Conservation (phyloP, 441 rosid genomes). For the Pelargonium fulgidum region DNA sequence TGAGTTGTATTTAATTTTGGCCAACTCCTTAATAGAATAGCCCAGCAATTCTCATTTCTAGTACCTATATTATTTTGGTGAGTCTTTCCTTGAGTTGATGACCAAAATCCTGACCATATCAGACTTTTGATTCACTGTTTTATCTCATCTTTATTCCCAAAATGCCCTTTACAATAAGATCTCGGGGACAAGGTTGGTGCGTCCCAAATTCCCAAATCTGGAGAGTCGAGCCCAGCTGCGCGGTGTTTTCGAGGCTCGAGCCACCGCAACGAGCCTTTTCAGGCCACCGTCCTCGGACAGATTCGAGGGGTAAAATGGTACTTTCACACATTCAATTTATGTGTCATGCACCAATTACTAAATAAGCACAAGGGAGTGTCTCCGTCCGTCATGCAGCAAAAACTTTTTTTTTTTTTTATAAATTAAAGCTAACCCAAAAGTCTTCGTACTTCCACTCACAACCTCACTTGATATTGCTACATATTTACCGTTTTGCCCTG, state of each 20-base stretch:
- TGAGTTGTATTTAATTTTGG: not conserved
- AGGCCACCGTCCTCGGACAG: not conserved
- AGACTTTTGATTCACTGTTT: not conserved
- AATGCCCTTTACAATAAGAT: not conserved
- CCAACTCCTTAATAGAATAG: not conserved
- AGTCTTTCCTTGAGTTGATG: constrained; percentile 2
- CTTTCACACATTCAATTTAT: not conserved
- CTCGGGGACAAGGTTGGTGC: not conserved
- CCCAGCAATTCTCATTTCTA: too few relatives aligned
- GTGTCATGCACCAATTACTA: constrained; percentile 16
- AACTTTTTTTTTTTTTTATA: not conserved
- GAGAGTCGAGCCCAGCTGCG: constrained; percentile 2
- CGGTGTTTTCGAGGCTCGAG: constrained; percentile 8
- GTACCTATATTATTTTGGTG: not conserved
- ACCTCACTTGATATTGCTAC: not conserved
- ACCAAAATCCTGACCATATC: constrained; percentile 2
- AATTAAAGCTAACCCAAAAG: not conserved
- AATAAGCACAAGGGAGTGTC: constrained; percentile 11
- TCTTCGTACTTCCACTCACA: not conserved
- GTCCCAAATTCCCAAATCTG: not conserved
- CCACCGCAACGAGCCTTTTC: constrained; percentile 12
- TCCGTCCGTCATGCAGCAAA: constrained; percentile 1
- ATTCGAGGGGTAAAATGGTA: constrained; percentile 17
- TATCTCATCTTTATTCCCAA: not conserved
- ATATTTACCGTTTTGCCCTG: constrained; percentile 12